Base-by-base conservation (phyloP, 306 rosid species). In the Lupinus albus region DNA sequence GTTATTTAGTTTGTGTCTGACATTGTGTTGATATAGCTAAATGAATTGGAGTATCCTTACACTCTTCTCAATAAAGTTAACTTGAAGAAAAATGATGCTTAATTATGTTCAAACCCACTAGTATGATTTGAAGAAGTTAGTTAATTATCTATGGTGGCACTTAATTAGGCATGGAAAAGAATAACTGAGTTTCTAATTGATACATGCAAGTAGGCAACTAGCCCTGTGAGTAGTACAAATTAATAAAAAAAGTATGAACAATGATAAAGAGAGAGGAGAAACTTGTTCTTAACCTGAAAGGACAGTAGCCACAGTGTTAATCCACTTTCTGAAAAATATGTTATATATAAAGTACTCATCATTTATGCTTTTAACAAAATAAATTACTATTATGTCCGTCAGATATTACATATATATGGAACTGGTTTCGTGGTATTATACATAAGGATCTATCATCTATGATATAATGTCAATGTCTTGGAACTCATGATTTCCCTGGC, bases 251-350 rank as follows among this genome's bases (percentile, higher is more conserved):
- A 76, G 7, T n/a, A 4, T 39, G 3, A 13, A 7, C 18, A 65
- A 4, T 25, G 42, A 20, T 11, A 44, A 18, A 44, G 35, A 60
- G 71, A 53, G 20, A 4, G 21, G 38, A 53, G 15, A 21, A 36
- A 38, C 61, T n/a, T 20, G 54, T 50, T 11, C 41, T 28, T 10
- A 21, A 21, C 52, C 62, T 38, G 55, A 51, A 72, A 72, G 60
- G 52, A 28, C 59, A 38, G 63, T 25, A 53, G 7, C 7, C 41
- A 21, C 18, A 38, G 33, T 45, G 57, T 0, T 47, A 4, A 45
- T 64, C 42, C 28, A 17, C 46, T 70, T 56, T 16, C 25, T 52
- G 50, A 68, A 58, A 51, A 44, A 44, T 16, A 32, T 48, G 42
- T 11, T 45, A 33, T 61, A 28, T 13, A 51, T 38, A 35, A 54